These are phyloP conservation scores for Geranium incanum DNA, from an alignment of 441 rosid species.

Conservation along the genomic window DNA sequence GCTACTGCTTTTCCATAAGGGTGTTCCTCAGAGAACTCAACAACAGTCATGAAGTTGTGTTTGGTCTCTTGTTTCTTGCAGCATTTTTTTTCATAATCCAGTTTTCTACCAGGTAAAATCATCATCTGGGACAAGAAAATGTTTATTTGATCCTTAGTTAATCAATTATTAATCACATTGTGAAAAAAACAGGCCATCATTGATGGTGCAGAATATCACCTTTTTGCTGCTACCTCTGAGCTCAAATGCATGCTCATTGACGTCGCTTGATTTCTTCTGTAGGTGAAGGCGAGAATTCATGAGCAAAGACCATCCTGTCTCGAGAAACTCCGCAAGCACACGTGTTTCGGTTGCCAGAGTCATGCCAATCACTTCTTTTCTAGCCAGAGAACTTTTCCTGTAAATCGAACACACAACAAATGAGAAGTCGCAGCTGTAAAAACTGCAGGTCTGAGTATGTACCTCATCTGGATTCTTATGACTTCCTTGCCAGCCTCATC, in stretches of 20 bases:
- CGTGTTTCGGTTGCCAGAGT: constrained; percentile 39
- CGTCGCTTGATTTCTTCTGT: constrained; percentile 19
- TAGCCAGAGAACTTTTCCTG: constrained; percentile 19
- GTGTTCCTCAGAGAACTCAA: constrained; percentile 55
- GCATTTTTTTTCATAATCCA: constrained; percentile 54
- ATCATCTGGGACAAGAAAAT: constrained; percentile 43
- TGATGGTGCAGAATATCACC: constrained; percentile 34
- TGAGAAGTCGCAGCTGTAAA: background rate
- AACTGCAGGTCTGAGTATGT: constrained; percentile 11
- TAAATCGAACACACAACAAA: too few species aligned
- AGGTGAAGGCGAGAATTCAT: constrained; percentile 43
- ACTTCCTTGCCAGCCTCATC: constrained; percentile 50
- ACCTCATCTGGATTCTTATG: constrained; percentile 73
- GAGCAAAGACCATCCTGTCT: constrained; percentile 51
- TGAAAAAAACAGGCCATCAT: too few species aligned
- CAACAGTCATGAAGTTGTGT: constrained; percentile 52
- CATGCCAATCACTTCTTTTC: constrained; percentile 47
- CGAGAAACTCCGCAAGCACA: constrained; percentile 49
- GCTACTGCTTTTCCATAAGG: constrained; percentile 82
- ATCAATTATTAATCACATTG: too few species aligned
- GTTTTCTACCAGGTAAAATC: constrained; percentile 51
- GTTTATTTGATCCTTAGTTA: too few species aligned
- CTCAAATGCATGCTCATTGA: constrained; percentile 40
- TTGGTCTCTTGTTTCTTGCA: constrained; percentile 39
- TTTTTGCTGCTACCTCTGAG: constrained; percentile 33